These are phyloP conservation scores for Oryza meridionalis DNA, from an alignment of 176 grass and related monocot species.

Conservation along the genomic window DNA sequence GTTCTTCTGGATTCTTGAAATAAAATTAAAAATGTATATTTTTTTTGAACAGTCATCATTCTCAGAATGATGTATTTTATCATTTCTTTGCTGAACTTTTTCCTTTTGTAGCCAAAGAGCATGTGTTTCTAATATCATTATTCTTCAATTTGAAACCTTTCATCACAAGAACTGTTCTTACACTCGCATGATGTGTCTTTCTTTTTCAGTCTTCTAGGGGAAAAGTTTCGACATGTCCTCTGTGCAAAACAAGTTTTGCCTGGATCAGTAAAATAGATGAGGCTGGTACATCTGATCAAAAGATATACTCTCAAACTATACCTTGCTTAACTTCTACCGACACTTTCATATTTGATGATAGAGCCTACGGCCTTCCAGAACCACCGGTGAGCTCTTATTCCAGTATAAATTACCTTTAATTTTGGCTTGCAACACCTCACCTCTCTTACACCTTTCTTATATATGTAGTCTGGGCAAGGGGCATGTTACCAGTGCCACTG, in stretches of 20 bases:
- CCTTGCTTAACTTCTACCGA: slow-evolving; percentile 48
- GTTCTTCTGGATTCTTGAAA: neutral
- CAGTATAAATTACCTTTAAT: neutral
- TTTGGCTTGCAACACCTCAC: slow-evolving; percentile 4
- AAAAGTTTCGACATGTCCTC: slow-evolving; percentile 74
- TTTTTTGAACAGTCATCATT: neutral
- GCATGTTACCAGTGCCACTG: slow-evolving; percentile 67
- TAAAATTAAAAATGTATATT: neutral
- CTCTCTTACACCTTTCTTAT: neutral
- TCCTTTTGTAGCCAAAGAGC: neutral
- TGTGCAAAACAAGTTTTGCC: slow-evolving; percentile 77
- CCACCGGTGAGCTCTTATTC: slow-evolving; percentile 49
- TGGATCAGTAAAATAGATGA: slow-evolving; percentile 75
- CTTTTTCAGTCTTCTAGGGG: slow-evolving; percentile 57
- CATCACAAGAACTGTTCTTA: neutral
- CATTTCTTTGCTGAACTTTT: neutral
- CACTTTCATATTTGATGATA: slow-evolving; percentile 33
- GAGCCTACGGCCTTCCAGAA: slow-evolving; percentile 26
- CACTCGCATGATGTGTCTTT: neutral
- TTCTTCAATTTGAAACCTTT: neutral
- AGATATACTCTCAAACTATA: slow-evolving; percentile 93
- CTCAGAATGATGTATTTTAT: neutral
- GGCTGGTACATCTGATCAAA: slow-evolving; percentile 72
- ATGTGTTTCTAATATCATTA: too few species aligned
- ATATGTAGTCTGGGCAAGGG: slow-evolving; percentile 45